Evolutionary conservation across 2,329 filamentous ascomycete species (phyloP).

Genomic region (Fusarium liriodendri): DNA sequence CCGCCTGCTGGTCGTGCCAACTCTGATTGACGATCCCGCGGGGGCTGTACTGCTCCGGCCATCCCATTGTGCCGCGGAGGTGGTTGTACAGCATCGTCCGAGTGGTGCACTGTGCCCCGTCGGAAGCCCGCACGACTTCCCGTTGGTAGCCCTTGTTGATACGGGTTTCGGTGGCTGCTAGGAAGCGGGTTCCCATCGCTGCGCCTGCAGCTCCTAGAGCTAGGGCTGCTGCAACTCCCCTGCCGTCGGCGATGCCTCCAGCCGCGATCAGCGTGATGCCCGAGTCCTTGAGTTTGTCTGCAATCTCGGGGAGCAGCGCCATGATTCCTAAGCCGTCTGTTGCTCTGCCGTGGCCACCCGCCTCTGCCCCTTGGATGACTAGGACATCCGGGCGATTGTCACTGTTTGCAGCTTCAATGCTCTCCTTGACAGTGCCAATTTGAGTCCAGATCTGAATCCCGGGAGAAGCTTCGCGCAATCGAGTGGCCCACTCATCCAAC

Average conservation of each 20-base stretch:
- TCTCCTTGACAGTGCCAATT: slow-evolving; percentile 61
- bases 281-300: slow-evolving; percentile 50
- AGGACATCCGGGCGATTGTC: slow-evolving; percentile 58
- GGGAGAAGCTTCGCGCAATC: slow-evolving; percentile 53
- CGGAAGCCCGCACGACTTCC: slow-evolving; percentile 54
- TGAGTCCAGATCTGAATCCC: slow-evolving; percentile 64
- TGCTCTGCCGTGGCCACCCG: slow-evolving; percentile 64
- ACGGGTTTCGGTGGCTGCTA: slow-evolving; percentile 59
- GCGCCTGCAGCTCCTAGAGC: slow-evolving; percentile 64
- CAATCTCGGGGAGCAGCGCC: slow-evolving; percentile 62
- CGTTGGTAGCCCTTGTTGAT: slow-evolving; percentile 55
- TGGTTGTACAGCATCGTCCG: slow-evolving; percentile 59
- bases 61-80: slow-evolving; percentile 53
- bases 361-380: slow-evolving; percentile 64
- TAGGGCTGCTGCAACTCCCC: slow-evolving; percentile 61
- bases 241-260: slow-evolving; percentile 64
- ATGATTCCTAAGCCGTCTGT: slow-evolving; percentile 57
- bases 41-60: slow-evolving; percentile 56
- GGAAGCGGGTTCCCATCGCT: slow-evolving; percentile 72
- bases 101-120: slow-evolving; percentile 53
- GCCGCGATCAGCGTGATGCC: slow-evolving; percentile 61
- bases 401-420: slow-evolving; percentile 52
- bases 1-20: slow-evolving; percentile 50
- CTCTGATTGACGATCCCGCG: slow-evolving; percentile 53
- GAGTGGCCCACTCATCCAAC: slow-evolving; percentile 57